phyloP scores from a whole-genome alignment of 2,329 filamentous ascomycete genomes.

The Alternaria infectoria region DNA sequence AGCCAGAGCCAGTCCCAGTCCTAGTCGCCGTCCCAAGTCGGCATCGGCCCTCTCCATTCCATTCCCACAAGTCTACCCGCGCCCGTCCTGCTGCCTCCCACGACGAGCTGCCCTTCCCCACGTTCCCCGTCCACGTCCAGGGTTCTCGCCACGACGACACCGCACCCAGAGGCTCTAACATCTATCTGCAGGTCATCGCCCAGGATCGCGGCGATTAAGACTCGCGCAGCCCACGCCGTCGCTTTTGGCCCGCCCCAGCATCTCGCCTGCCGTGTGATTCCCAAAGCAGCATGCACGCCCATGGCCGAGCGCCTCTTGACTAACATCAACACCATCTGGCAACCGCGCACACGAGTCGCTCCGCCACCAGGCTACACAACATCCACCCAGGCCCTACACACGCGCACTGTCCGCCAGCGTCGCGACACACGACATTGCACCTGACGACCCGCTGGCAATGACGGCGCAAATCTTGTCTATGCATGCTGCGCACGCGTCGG shows the following conservation, averaged over 20 bases:
- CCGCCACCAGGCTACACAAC: conserved; percentile 26
- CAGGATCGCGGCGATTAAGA: conserved; percentile 9
- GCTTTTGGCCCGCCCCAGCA: conserved; percentile 2
- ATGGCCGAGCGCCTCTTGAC: conserved; percentile 24
- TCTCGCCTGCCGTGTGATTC: conserved; percentile 14
- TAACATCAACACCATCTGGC: conserved; percentile 15
- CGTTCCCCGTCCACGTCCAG: conserved; percentile 14
- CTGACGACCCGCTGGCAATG: conserved; percentile 33
- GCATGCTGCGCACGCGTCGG: conserved; percentile 45
- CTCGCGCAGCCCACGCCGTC: background rate
- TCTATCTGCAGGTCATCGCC: conserved; percentile 22
- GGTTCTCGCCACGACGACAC: conserved; percentile 17
- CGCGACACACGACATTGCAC: conserved; percentile 14
- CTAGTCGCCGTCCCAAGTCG: background rate
- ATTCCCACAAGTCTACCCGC: conserved; percentile 16
- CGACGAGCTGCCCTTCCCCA: conserved; percentile 22
- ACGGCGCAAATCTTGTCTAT: conserved; percentile 49
- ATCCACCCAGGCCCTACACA: conserved; percentile 18
- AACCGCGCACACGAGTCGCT: conserved; percentile 22
- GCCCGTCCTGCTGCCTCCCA: conserved; percentile 16
- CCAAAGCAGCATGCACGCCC: conserved; percentile 29
- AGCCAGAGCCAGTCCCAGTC: background rate
- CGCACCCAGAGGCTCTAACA: background rate
- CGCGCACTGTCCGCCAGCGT: conserved; percentile 15
- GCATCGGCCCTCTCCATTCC: conserved; percentile 14